phyloP scores from a whole-genome alignment of 176 grass and related monocot genomes.

The Eremochloa ophiuroides region DNA sequence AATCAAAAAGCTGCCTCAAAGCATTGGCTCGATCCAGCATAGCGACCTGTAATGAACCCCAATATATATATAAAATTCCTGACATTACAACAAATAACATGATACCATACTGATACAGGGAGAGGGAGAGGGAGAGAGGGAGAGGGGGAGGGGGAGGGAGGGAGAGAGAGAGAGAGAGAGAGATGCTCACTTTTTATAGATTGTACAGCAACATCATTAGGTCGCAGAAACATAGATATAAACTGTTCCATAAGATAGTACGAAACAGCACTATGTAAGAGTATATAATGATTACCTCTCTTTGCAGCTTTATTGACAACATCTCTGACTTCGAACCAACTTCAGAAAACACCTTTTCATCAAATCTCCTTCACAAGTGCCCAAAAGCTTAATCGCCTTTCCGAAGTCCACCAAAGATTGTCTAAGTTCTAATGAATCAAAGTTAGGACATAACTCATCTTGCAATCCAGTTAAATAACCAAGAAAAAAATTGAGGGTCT shows the following conservation, averaged over 20 bases:
- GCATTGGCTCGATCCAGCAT: constrained; percentile 95
- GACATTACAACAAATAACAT: neutral
- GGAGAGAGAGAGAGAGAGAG: no score
- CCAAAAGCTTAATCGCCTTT: constrained; percentile 94
- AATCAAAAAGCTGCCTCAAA: constrained; percentile 91
- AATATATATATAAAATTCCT: constrained; percentile 8
- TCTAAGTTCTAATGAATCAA: constrained; percentile 62
- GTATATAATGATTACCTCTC: constrained; percentile 55
- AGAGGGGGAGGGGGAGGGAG: no score
- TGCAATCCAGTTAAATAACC: constrained; percentile 22
- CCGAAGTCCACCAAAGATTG: constrained; percentile 92
- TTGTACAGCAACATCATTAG: constrained; percentile 50
- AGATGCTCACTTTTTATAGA: constrained; percentile 77
- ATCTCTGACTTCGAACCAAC: constrained; percentile 91
- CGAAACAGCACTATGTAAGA: constrained; percentile 6
- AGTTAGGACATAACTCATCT: constrained; percentile 24
- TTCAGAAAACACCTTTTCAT: constrained; percentile 92
- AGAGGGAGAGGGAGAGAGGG: neutral
- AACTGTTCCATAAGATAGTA: constrained; percentile 8
- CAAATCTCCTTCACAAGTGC: constrained; percentile 81
- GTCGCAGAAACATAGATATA: constrained; percentile 25
- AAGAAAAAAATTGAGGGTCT: constrained; percentile 6
- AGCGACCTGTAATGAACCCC: constrained; percentile 43
- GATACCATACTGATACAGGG: no score
- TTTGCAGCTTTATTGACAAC: constrained; percentile 90